Evolutionary conservation across 23 red algal species (phyloP).

Genomic region (Gracilaria caudata): DNA sequence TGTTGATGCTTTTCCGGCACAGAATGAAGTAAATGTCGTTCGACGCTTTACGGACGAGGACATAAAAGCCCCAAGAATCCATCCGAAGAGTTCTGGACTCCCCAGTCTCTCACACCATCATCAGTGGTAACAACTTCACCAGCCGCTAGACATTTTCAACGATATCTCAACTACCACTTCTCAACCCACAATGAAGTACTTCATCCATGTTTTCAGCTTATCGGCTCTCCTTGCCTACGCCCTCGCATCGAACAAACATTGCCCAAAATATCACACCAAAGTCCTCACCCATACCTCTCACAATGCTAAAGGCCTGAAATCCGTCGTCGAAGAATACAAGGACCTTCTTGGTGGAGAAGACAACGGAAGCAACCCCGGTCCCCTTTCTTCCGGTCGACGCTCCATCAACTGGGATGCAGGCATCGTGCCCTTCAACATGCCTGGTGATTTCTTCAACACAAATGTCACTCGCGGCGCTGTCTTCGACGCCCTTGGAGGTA

Average conservation of each 20-base stretch:
- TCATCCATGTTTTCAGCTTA: background rate
- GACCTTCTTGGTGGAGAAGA: conserved; percentile 18
- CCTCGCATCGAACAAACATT: background rate
- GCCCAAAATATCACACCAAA: conserved; percentile 19
- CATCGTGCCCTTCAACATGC: conserved; percentile 78
- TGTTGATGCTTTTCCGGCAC: too few species aligned
- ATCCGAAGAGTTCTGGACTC: too few species aligned
- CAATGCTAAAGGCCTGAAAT: conserved; percentile 11
- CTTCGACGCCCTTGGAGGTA: conserved; percentile 27
- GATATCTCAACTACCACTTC: too few species aligned
- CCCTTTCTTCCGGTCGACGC: background rate
- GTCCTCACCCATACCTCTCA: conserved; percentile 1
- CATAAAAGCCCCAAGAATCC: too few species aligned
- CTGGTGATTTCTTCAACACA: conserved; percentile 67
- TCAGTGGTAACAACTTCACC: too few species aligned
- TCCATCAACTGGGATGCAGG: conserved; percentile 80
- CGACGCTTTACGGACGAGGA: too few species aligned
- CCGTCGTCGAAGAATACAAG: conserved; percentile 3
- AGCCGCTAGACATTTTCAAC: background rate
- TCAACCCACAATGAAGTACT: background rate
- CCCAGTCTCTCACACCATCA: too few species aligned
- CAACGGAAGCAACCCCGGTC: conserved; percentile 35
- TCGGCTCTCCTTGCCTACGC: background rate
- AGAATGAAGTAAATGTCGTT: too few species aligned
- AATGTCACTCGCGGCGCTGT: conserved; percentile 56